Evolutionary conservation across 1,284 basidiomycete genomes (phyloP).

Genomic region (Cryptococcus jaspeensis): DNA sequence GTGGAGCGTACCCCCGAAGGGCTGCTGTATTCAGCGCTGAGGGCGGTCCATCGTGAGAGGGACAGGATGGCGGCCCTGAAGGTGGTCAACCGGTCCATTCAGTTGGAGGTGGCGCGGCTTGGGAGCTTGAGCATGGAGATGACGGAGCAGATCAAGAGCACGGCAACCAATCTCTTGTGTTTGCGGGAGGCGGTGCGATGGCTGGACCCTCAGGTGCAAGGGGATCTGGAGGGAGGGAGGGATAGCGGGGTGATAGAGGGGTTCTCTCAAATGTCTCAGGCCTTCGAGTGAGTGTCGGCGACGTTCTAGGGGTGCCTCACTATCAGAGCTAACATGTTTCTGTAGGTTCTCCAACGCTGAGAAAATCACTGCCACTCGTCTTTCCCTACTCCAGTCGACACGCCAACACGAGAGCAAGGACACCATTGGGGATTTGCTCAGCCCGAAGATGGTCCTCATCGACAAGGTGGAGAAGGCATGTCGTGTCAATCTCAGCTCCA

Average conservation of each 20-base stretch:
- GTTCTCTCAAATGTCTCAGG: slow-evolving; percentile 46
- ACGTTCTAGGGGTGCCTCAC: not conserved
- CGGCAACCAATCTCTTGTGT: slow-evolving; percentile 70
- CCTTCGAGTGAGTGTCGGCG: slow-evolving; percentile 19
- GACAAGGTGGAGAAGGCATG: slow-evolving; percentile 66
- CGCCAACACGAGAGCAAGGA: slow-evolving; percentile 58
- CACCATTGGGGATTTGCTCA: slow-evolving; percentile 64
- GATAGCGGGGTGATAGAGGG: slow-evolving; percentile 50
- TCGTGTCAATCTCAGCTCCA: slow-evolving; percentile 69
- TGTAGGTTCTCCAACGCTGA: slow-evolving; percentile 75
- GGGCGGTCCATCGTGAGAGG: slow-evolving; percentile 71
- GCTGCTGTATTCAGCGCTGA: slow-evolving; percentile 72
- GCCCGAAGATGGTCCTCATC: slow-evolving; percentile 59
- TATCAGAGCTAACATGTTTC: slow-evolving; percentile 1
- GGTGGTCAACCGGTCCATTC: slow-evolving; percentile 58
- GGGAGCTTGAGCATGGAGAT: slow-evolving; percentile 69
- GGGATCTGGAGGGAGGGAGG: slow-evolving; percentile 39
- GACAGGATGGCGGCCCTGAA: slow-evolving; percentile 57
- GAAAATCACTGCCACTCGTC: slow-evolving; percentile 73
- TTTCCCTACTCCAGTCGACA: slow-evolving; percentile 74
- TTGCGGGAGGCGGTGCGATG: slow-evolving; percentile 63
- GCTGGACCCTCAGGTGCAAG: slow-evolving; percentile 26
- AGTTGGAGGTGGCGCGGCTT: slow-evolving; percentile 65
- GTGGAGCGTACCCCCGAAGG: slow-evolving; percentile 55
- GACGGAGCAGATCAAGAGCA: slow-evolving; percentile 68